Evolutionary conservation across 306 rosid genomes (phyloP), one percentile per base, ranked within the genome.

Genomic region (Lagenaria siceraria): DNA sequence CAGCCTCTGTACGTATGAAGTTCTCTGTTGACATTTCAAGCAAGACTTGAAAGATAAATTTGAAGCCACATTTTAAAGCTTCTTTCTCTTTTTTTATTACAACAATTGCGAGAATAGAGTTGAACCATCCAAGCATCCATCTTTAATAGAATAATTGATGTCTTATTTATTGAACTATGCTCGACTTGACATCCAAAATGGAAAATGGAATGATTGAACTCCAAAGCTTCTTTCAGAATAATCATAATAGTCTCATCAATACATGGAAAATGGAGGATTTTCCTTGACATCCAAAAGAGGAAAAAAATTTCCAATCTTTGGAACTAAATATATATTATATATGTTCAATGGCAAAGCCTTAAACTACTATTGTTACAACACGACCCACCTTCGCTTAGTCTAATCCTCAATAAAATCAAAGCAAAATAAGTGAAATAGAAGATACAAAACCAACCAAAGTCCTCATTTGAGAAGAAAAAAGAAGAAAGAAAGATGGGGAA

Each of bases 391-490:
- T 73, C 43, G 5, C 61, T 73, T 31, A 51, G 77, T 73, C 77
- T 73, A 71, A 71, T 25, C 76, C 59, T 71, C 76, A 17, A 71
- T 71, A 46, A 49, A 71, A 49, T 25, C 43, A 51, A 73, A 27
- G 27, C 60, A 73, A 51, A 51, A 73, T 9, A 51, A 73, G 18
- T 18, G 77, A 73, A 73, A 18, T 73, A 29, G 62, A 46, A 27
- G 46, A 73, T 73, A 73, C 77, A 73, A 72, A 72, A 73, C 77
- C 62, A 63, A 75, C 63, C 49, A n/a, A 52, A 75, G 49, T 54
- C 65, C 52, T 75, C 78, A 58, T 33, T 59, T 21, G 54, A 75
- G 38, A 55, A 56, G 38, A 52, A 17, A 36, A 43, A 33, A 5
- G 19, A 68, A n/a, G 53, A 69, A 46, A 12, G 52, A 46, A 43